Evolutionary conservation across 2,329 filamentous ascomycete genomes (phyloP), one percentile per base, ranked within the genome.

Genomic region (Fusarium siculi): DNA sequence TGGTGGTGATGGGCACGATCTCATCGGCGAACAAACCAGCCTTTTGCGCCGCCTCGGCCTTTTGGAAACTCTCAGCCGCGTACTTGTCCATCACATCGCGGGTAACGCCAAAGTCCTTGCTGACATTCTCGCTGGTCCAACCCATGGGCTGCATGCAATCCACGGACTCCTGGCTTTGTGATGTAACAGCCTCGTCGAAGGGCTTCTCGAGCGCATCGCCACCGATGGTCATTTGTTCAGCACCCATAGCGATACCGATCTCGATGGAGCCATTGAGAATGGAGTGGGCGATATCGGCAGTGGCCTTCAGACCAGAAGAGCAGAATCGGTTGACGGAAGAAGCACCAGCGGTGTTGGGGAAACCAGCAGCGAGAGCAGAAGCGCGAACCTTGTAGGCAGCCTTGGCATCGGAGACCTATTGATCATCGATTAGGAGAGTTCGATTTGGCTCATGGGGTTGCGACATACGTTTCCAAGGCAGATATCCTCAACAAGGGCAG

Each of bases 101-200:
- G 5, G 90, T 85, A 80, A 99, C 92, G 80, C 92, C 90, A 82
- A 98, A 98, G 84, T 98, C 96, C 54, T 90, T 90, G 77, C 92
- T 94, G 34, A 99, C 95, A 81, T 98, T 98, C 87, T 99, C 96
- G 67, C 93, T 96, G 6, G 96, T 99, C 90, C 97, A 97, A 28
- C 96, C 96, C 96, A 99, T 99, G 75, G 96, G 93, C 87, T 95
- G 90, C 90, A 96, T 90, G 87, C 95, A 96, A 85, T 98, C 96
- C 52, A 83, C 83, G 1, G 94, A 89, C 80, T 98, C 94, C 81
- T 94, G 92, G 84, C 88, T 93, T 79, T 87, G 85, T 76, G 85
- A 81, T 52, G 93, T 85, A 68, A 98, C 90, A 72, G 92, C 91
- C 73, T 92, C 90, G 81, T 94, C 91, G 83, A 98, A 96, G 8